These are phyloP conservation scores for Lycium ferocissimum DNA, from an alignment of 257 asterid genomes.

Conservation along the genomic window DNA sequence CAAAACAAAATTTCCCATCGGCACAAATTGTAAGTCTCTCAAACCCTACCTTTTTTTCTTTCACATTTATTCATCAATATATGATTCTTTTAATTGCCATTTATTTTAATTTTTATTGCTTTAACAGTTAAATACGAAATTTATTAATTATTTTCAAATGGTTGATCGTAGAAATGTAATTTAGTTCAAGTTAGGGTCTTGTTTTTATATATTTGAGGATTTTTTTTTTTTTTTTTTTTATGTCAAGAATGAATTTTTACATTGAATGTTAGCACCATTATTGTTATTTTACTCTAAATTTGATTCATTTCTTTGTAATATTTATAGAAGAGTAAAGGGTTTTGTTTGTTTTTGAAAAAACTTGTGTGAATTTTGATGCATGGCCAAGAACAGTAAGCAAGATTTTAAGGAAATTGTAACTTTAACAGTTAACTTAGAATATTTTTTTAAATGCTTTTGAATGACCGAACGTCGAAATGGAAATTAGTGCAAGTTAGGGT, in stretches of 20 bases:
- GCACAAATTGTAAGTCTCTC: conserved; percentile 44
- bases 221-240: background rate
- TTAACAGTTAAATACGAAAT: background rate
- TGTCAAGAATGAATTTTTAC: background rate
- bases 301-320: background rate
- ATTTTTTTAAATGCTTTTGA: background rate
- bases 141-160: background rate
- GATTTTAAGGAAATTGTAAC: background rate
- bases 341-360: background rate
- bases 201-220: background rate
- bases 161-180: background rate
- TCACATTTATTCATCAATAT: background rate
- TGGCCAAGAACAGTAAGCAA: background rate
- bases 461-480: background rate
- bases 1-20: conserved; percentile 9
- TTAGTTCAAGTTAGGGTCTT: background rate
- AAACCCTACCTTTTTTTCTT: conserved; percentile 45
- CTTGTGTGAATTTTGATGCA: background rate
- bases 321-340: background rate
- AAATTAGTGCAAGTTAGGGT: background rate
- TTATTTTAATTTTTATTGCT: background rate
- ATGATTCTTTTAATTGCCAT: background rate
- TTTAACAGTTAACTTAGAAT: background rate
- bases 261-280: background rate
- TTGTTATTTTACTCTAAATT: background rate